Base-by-base conservation (phyloP, 106 monocot genomes). In the Acorus gramineus region DNA sequence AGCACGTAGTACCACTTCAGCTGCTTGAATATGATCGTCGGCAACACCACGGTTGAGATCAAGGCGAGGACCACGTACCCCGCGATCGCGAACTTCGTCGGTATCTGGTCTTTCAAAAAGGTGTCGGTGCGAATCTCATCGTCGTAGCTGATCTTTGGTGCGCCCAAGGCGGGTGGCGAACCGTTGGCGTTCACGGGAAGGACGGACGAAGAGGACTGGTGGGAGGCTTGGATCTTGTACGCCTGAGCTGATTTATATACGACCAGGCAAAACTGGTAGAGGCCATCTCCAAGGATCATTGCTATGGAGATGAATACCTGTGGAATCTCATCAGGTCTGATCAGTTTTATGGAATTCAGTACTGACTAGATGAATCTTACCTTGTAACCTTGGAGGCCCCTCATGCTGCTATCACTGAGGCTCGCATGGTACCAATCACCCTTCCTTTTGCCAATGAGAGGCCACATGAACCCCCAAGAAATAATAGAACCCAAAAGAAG, bases 401-500 rank as follows among this genome's bases (percentile, higher is more conserved):
- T 73, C 7, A 93, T 63, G 55, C 69, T 85, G 49, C 60, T 48
- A 6, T 64, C 42, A 1, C 63, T 4, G 46, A 83, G 50, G 42
- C 52, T 52, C 45, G 82, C 85, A 44, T 85, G 46, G 49, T 79
- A 93, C 93, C 93, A 93, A 46, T 66, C 62, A 3, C 93, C 93
- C 42, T 80, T 78, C 12, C 69, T 72, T 9, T 79, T 74, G 7
- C 63, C 66, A 8, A 93, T 83, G 4, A 93, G 76, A 53, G 93
- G 93, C 93, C 88, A 93, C 88, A 93, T 89, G 49, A 93, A 47
- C 10, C 93, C 93, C 89, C 85, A 93, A 48, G 93, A 93, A 44
- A 89, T 11, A 55, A 93, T 85, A 6, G 66, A 85, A n/a, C 93
- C 93, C 2, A 89, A 60, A 6, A 93, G 85, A 59, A 89, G 70